Evolutionary conservation across 306 rosid species (phyloP).

Genomic region (Gillenia trifoliata): DNA sequence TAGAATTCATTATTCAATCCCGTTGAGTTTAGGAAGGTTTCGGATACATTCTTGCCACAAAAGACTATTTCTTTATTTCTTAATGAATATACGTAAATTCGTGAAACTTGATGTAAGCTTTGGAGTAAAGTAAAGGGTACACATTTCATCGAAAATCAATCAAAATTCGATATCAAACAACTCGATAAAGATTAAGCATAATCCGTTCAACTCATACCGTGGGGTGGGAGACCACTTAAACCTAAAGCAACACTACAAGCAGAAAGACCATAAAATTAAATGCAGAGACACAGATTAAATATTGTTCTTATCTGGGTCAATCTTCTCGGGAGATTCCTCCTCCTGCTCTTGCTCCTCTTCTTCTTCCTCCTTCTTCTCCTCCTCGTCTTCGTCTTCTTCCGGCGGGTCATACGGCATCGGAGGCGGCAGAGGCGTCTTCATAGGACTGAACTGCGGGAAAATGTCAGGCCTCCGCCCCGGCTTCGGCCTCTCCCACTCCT

Average conservation of each 20-base stretch:
- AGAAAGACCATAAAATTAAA: not conserved
- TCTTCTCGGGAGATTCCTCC: conserved; percentile 32
- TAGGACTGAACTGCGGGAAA: conserved; percentile 39
- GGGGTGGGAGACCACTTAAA: not conserved
- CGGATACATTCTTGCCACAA: not conserved
- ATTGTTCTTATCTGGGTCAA: conserved; percentile 20
- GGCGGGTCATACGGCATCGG: conserved; percentile 44
- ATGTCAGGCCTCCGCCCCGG: conserved; percentile 39
- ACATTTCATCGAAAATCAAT: not conserved
- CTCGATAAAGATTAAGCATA: not conserved
- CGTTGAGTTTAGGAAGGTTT: not conserved
- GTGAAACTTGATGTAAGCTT: not conserved
- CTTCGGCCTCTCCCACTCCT: conserved; percentile 44
- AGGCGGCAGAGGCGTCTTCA: conserved; percentile 39
- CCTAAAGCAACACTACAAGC: conserved; percentile 5
- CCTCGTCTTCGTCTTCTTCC: conserved; percentile 50
- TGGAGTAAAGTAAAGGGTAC: not conserved
- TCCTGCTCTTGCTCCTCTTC: conserved; percentile 34
- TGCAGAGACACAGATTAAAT: not conserved
- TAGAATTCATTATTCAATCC: not conserved
- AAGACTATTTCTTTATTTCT: not conserved
- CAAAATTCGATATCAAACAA: not conserved
- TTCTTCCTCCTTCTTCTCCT: conserved; percentile 31
- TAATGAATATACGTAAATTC: not conserved
- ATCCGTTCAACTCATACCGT: not conserved